These are phyloP conservation scores for Diaporthe australafricana DNA, from an alignment of 2,329 filamentous ascomycete species.

Conservation along the genomic window DNA sequence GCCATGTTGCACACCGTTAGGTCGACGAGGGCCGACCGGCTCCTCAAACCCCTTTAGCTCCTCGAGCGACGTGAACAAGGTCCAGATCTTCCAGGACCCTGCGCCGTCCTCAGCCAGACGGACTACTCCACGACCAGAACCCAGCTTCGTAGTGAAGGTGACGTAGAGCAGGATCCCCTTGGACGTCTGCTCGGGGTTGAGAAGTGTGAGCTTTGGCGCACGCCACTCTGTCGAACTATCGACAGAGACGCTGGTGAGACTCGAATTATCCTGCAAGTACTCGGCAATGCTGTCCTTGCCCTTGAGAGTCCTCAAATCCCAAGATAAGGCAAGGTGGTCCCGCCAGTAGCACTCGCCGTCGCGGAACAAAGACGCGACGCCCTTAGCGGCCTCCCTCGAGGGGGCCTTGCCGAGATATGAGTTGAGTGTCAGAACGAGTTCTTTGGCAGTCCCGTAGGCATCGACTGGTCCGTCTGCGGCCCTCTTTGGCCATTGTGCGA, in stretches of 20 bases:
- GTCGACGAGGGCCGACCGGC: constrained; percentile 56
- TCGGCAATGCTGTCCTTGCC: constrained; percentile 52
- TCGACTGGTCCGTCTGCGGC: constrained; percentile 47
- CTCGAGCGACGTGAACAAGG: constrained; percentile 69
- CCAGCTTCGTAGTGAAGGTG: constrained; percentile 63
- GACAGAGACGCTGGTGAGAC: constrained; percentile 56
- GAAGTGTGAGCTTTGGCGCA: constrained; percentile 54
- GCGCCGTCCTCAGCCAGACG: constrained; percentile 57
- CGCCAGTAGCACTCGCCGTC: constrained; percentile 64
- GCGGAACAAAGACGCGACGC: constrained; percentile 50
- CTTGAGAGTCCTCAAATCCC: constrained; percentile 66
- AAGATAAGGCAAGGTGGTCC: constrained; percentile 67
- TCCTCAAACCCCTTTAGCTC: constrained; percentile 68
- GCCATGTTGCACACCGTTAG: constrained; percentile 68
- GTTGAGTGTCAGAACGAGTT: constrained; percentile 55
- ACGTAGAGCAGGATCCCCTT: constrained; percentile 69
- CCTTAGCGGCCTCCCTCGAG: constrained; percentile 38
- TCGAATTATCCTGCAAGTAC: constrained; percentile 53
- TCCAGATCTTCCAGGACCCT: constrained; percentile 70
- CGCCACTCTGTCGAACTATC: constrained; percentile 58
- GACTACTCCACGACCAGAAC: constrained; percentile 66
- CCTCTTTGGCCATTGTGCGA: constrained; percentile 56
- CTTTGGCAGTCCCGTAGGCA: constrained; percentile 50
- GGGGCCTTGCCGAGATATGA: constrained; percentile 49
- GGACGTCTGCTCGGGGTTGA: constrained; percentile 63